These are phyloP conservation scores for Candida ovalis DNA, from an alignment of 805 yeast genomes.

Conservation along the genomic window DNA sequence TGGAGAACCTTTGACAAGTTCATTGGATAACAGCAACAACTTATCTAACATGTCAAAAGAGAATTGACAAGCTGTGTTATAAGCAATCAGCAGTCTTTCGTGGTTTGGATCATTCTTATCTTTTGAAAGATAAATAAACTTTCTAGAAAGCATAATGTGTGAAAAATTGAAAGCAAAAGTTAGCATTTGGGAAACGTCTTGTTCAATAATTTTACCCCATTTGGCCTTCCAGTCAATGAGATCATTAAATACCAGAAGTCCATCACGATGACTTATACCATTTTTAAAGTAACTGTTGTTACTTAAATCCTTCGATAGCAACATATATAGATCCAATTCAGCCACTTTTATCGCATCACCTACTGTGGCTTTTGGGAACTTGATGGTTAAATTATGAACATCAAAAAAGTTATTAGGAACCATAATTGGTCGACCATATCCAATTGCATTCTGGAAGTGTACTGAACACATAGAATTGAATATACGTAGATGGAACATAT, in stretches of 20 bases:
- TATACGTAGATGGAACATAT: conserved; percentile 51
- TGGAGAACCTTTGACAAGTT: conserved; percentile 53
- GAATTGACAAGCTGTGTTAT: conserved; percentile 40
- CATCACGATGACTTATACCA: conserved; percentile 5
- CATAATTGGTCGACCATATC: conserved; percentile 44
- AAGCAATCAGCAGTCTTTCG: conserved; percentile 10
- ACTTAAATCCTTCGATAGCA: conserved; percentile 16
- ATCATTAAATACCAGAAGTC: conserved; percentile 29
- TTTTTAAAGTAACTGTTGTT: conserved; percentile 3
- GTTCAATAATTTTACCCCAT: conserved; percentile 42
- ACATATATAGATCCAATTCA: conserved; percentile 40
- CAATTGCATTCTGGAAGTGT: conserved; percentile 48
- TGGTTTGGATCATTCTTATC: background rate
- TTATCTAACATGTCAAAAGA: conserved; percentile 43
- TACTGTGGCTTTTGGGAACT: conserved; percentile 46
- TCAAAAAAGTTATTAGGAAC: conserved; percentile 37
- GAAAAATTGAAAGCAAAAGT: conserved; percentile 47
- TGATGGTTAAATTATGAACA: conserved; percentile 40
- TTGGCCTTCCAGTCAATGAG: conserved; percentile 43
- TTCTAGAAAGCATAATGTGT: conserved; percentile 38
- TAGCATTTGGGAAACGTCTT: conserved; percentile 47
- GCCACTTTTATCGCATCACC: conserved; percentile 55
- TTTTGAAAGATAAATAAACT: conserved; percentile 26
- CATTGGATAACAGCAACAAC: conserved; percentile 40
- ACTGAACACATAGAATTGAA: conserved; percentile 50